phyloP scores from a whole-genome alignment of 1,284 basidiomycete species.

The Naganishia cerealis region DNA sequence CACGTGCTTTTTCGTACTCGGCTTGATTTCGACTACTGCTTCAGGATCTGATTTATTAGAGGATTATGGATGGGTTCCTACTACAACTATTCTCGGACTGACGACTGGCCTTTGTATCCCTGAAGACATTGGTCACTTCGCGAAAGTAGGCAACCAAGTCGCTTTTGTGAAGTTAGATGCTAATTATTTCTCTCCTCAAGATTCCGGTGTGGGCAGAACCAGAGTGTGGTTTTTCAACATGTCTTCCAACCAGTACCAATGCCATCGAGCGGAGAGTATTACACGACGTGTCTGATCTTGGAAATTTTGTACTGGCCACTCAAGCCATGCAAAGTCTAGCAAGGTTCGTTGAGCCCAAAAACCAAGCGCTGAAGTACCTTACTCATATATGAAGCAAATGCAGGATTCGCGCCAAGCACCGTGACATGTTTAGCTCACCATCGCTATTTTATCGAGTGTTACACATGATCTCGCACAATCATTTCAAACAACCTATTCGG shows the following conservation, averaged over 20 bases:
- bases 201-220: slow-evolving; percentile 6
- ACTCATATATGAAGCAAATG: slow-evolving; percentile 1
- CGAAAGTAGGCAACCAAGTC: slow-evolving; percentile 62
- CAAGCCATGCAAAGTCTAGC: slow-evolving; percentile 82
- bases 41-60: slow-evolving; percentile 79
- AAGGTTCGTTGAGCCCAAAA: slow-evolving; percentile 58
- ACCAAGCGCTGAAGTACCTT: background rate
- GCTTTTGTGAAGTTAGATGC: background rate
- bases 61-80: slow-evolving; percentile 89
- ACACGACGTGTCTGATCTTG: slow-evolving; percentile 85
- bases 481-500: slow-evolving; percentile 84
- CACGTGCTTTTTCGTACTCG: slow-evolving; percentile 93
- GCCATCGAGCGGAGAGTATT: slow-evolving; percentile 63
- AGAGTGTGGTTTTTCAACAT: background rate
- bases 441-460: slow-evolving; percentile 78
- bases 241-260: slow-evolving; percentile 8
- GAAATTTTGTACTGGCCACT: slow-evolving; percentile 93
- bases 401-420: slow-evolving; percentile 74
- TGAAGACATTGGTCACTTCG: slow-evolving; percentile 73
- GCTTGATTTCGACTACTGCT: slow-evolving; percentile 71
- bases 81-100: slow-evolving; percentile 78
- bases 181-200: background rate
- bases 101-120: slow-evolving; percentile 90
- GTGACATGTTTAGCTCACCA: slow-evolving; percentile 69
- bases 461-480: slow-evolving; percentile 78